These are phyloP conservation scores for Trichopus zeylanicus DNA, from an alignment of 116 monocot genomes.

Conservation along the genomic window DNA sequence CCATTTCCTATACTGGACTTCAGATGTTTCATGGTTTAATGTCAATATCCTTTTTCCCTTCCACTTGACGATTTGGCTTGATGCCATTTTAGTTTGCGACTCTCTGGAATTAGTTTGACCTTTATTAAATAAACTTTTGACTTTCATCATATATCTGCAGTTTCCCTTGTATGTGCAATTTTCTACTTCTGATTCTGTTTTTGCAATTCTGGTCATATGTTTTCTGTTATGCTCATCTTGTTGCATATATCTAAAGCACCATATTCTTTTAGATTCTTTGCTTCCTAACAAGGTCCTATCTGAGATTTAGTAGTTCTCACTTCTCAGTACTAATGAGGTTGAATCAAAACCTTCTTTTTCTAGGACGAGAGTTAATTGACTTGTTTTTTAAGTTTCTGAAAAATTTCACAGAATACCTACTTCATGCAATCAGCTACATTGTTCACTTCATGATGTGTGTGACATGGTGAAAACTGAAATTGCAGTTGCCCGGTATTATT, in stretches of 20 bases:
- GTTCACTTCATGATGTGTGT: background rate
- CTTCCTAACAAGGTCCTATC: background rate
- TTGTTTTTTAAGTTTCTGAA: background rate
- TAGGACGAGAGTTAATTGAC: background rate
- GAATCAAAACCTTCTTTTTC: background rate
- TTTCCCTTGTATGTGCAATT: background rate
- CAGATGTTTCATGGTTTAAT: background rate
- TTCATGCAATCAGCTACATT: background rate
- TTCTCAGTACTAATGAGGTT: background rate
- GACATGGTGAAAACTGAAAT: background rate
- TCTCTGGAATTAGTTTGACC: background rate
- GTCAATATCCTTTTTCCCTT: background rate
- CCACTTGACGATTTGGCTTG: background rate
- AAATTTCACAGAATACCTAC: background rate
- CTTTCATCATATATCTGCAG: background rate
- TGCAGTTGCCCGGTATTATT: background rate
- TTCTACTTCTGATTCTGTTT: background rate
- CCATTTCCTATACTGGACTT: background rate
- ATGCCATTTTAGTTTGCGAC: background rate
- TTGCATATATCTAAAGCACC: no score
- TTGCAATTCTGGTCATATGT: no score
- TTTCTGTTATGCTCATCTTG: background rate
- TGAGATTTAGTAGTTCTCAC: background rate
- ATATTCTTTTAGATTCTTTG: no score
- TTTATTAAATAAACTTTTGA: background rate